Evolutionary conservation across 2,329 filamentous ascomycete genomes (phyloP).

Genomic region (Thielaviopsis populi): DNA sequence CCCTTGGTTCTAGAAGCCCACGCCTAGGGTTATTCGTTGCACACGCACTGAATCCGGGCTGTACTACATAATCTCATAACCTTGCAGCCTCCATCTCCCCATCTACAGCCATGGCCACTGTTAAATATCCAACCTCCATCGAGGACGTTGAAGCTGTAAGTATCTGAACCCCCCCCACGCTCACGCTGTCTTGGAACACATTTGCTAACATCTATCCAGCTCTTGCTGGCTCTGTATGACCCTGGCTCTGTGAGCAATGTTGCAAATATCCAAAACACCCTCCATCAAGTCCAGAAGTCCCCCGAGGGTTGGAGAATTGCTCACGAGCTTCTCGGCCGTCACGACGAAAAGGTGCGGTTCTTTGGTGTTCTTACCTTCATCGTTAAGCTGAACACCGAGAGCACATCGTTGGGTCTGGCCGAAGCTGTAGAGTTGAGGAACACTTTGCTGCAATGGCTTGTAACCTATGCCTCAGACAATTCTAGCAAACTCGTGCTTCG

Average conservation of each 20-base stretch:
- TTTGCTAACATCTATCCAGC: constrained; percentile 20
- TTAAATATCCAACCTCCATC: constrained; percentile 6
- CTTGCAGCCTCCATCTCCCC: background rate
- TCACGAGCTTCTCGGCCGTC: constrained; percentile 53
- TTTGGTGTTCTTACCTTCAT: constrained; percentile 88
- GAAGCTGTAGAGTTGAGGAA: constrained; percentile 45
- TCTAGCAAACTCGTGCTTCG: constrained; percentile 47
- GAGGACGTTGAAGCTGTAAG: constrained; percentile 17
- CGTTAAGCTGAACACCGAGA: constrained; percentile 87
- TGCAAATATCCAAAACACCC: constrained; percentile 47
- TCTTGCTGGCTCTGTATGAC: constrained; percentile 40
- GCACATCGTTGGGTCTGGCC: constrained; percentile 37
- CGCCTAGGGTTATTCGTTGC: background rate
- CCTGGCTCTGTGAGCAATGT: constrained; percentile 35
- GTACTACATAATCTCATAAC: background rate
- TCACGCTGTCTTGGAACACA: background rate
- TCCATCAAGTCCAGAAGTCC: constrained; percentile 67
- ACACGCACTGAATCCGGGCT: background rate
- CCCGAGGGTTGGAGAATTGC: constrained; percentile 75
- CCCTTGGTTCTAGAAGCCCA: background rate
- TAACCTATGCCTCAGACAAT: constrained; percentile 36
- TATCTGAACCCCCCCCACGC: background rate
- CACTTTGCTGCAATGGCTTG: constrained; percentile 48
- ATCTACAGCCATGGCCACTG: constrained; percentile 11
- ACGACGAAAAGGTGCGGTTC: constrained; percentile 67